phyloP scores from a whole-genome alignment of 768 basidiomycete species.

The Tulasnella sp. region DNA sequence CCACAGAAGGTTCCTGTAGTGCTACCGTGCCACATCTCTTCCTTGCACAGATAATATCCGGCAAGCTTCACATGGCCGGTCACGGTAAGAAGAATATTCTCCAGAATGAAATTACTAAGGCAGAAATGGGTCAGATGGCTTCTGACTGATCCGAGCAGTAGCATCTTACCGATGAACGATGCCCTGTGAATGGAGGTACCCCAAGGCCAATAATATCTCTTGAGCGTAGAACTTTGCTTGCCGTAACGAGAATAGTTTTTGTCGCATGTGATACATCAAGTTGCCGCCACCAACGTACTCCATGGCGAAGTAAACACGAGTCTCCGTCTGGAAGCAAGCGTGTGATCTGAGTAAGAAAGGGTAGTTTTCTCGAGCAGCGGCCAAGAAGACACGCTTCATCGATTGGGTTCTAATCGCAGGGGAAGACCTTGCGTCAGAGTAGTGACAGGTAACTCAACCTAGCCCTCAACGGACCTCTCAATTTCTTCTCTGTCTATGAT shows the following conservation, averaged over 20 bases:
- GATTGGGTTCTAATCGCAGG: constrained; percentile 74
- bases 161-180: constrained; percentile 87
- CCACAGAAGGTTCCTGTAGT: constrained; percentile 99
- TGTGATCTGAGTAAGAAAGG: constrained; percentile 95
- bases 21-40: constrained; percentile 95
- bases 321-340: constrained; percentile 99
- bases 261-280: constrained; percentile 98
- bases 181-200: constrained; percentile 98
- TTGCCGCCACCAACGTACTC: constrained; percentile 99
- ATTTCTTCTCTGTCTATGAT: constrained; percentile 99
- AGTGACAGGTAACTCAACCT: neutral
- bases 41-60: constrained; percentile 98
- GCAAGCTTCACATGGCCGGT: constrained; percentile 99
- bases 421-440: neutral
- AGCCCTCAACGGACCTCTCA: constrained; percentile 65
- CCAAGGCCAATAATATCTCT: constrained; percentile 90
- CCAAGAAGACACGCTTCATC: constrained; percentile 96
- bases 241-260: constrained; percentile 96
- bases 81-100: constrained; percentile 93
- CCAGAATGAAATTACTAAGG: constrained; percentile 87
- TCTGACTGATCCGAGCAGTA: neutral
- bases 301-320: constrained; percentile 99
- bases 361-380: constrained; percentile 92
- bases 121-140: neutral
- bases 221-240: constrained; percentile 99